Percentiles rank a stretch among this genome's conserved stretches.
These are phyloP conservation scores for Acarospora socialis DNA, from an alignment of 2,329 filamentous ascomycete genomes.

Conservation along the genomic window DNA sequence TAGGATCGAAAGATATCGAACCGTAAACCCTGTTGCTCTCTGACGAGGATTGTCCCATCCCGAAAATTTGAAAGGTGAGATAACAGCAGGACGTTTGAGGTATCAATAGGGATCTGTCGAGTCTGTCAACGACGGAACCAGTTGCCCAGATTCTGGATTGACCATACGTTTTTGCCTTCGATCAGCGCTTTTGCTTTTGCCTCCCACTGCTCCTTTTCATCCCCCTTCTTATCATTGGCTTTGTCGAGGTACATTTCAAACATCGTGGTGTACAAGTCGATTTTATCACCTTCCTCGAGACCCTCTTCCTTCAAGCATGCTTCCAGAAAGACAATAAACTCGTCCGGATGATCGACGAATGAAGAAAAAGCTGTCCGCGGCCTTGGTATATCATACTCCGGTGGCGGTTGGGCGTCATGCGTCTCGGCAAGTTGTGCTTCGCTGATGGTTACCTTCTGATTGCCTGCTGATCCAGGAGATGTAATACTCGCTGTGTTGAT, in stretches of 20 bases:
- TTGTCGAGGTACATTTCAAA: constrained; percentile 98
- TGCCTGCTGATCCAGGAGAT: constrained; percentile 38
- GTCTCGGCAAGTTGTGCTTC: constrained; percentile 21
- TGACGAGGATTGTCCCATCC: constrained; percentile 81
- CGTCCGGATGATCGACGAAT: constrained; percentile 83
- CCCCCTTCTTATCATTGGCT: constrained; percentile 58
- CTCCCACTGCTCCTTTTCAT: constrained; percentile 68
- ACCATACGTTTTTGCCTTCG: constrained; percentile 52
- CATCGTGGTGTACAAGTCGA: constrained; percentile 82
- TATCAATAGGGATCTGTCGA: constrained; percentile 59
- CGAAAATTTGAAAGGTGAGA: constrained; percentile 84
- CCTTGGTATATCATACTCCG: constrained; percentile 62
- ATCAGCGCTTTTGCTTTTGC: constrained; percentile 80
- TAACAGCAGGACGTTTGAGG: constrained; percentile 81
- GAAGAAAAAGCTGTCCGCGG: constrained; percentile 87
- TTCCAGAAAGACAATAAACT: constrained; percentile 88
- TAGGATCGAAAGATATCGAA: constrained; percentile 97
- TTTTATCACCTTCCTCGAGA: constrained; percentile 58
- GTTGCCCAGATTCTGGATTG: constrained; percentile 3
- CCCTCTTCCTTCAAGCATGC: constrained; percentile 62
- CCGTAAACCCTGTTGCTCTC: constrained; percentile 79
- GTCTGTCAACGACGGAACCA: constrained; percentile 9
- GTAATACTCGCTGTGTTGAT: constrained; percentile 52
- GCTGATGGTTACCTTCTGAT: constrained; percentile 36
- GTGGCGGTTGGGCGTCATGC: constrained; percentile 25